Evolutionary conservation across 495 filamentous ascomycete species (phyloP).

Genomic region (Trichoderma asperelloides): DNA sequence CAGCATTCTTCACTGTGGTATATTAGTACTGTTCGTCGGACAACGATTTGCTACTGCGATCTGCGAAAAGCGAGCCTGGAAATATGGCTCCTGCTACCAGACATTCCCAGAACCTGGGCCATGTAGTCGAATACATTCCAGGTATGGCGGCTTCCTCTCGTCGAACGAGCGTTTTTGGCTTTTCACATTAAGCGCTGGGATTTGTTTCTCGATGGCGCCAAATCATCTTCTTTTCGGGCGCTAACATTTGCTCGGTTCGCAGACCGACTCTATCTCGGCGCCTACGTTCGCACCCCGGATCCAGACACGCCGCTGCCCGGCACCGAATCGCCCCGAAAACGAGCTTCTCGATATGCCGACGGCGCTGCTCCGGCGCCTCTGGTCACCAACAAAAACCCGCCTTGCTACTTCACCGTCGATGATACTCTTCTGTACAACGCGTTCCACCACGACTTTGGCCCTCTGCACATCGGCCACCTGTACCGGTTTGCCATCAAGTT

Average conservation of each 20-base stretch:
- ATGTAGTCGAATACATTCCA: conserved; percentile 51
- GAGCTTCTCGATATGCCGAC: conserved; percentile 56
- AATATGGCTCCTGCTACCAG: conserved; percentile 35
- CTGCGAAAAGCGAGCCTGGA: conserved; percentile 12
- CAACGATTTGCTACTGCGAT: not conserved
- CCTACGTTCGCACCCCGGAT: conserved; percentile 75
- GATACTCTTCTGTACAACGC: conserved; percentile 91
- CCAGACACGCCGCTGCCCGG: conserved; percentile 82
- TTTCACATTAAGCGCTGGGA: conserved; percentile 13
- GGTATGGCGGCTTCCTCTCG: conserved; percentile 28
- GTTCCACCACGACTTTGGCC: conserved; percentile 97
- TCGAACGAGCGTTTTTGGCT: not conserved
- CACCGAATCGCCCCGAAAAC: conserved; percentile 63
- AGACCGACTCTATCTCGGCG: conserved; percentile 94
- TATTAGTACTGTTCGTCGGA: not conserved
- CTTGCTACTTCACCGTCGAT: conserved; percentile 94
- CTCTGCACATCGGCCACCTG: conserved; percentile 91
- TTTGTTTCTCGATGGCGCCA: not conserved
- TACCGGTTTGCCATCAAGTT: conserved; percentile 93
- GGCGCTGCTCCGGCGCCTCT: conserved; percentile 37
- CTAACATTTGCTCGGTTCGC: conserved; percentile 23
- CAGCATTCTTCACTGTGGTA: not conserved
- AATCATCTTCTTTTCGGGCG: conserved; percentile 6
- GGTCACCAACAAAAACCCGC: conserved; percentile 34
- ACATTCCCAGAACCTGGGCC: conserved; percentile 35